phyloP scores from a whole-genome alignment of 2,329 filamentous ascomycete species.

The Aspergillus ochraceus region DNA sequence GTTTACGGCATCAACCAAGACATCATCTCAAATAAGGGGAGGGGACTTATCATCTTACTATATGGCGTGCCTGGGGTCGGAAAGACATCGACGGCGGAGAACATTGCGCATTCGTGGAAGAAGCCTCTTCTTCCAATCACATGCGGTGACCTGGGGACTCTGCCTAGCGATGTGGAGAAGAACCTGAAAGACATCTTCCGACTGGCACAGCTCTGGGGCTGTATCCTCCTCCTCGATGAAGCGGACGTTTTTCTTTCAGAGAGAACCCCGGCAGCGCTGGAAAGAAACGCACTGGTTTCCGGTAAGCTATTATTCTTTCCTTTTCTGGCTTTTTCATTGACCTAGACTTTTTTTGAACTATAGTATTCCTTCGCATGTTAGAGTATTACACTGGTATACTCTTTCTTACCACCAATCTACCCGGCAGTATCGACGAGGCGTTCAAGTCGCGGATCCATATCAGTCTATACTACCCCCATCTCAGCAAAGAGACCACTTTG shows the following conservation, averaged over 20 bases:
- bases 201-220: background rate
- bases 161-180: background rate
- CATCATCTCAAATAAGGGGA: background rate
- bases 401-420: background rate
- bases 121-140: conserved; percentile 1
- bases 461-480: background rate
- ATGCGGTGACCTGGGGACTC: background rate
- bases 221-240: background rate
- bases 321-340: no score
- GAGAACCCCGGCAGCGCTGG: background rate
- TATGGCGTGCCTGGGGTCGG: conserved; percentile 1
- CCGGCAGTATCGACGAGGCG: background rate
- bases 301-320: background rate
- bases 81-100: conserved; percentile 2
- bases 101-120: background rate
- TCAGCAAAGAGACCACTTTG: background rate
- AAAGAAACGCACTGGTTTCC: conserved; percentile 1
- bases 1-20: background rate
- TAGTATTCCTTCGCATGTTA: background rate
- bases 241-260: background rate
- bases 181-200: background rate
- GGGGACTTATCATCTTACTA: background rate
- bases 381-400: conserved; percentile 6
- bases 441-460: conserved; percentile 3
- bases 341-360: no score